Percentiles rank a stretch among this genome's conserved stretches.
Conservation (phyloP, 306 rosid species). For the Rosa chinensis region DNA sequence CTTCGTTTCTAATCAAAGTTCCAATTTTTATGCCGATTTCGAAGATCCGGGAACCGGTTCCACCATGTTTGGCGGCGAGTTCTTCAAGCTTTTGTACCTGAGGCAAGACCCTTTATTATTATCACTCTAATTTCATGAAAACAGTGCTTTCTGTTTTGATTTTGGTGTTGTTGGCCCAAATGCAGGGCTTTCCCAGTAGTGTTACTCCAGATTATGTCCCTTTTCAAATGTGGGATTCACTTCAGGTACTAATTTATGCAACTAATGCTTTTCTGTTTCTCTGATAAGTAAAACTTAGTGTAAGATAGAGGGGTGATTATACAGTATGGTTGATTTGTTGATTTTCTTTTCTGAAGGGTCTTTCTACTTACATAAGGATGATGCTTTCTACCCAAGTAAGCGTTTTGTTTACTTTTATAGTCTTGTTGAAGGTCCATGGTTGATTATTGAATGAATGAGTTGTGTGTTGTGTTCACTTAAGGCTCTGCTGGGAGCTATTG, state of each 20-base stretch:
- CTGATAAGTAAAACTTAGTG: not conserved
- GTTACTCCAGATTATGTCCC: slow-evolving; percentile 91
- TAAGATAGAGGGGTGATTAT: not conserved
- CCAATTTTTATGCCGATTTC: not conserved
- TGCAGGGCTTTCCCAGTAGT: slow-evolving; percentile 92
- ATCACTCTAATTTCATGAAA: not conserved
- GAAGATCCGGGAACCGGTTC: slow-evolving; percentile 71
- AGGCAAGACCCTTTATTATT: slow-evolving; percentile 49
- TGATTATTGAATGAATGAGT: not conserved
- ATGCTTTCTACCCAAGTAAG: slow-evolving; percentile 99
- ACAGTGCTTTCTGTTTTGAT: not conserved
- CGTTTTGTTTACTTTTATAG: not conserved
- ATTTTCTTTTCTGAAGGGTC: slow-evolving; percentile 53
- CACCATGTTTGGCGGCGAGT: slow-evolving; percentile 66
- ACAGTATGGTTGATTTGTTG: not conserved
- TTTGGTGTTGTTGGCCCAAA: not conserved
- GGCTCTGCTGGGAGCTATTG: slow-evolving; percentile 95
- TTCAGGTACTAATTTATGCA: slow-evolving; percentile 57
- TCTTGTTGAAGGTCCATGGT: slow-evolving; percentile 1
- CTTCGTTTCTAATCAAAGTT: not conserved
- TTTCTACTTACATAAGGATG: slow-evolving; percentile 88
- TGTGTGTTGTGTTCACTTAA: slow-evolving; percentile 28
- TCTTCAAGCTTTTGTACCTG: slow-evolving; percentile 91
- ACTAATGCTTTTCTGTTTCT: slow-evolving; percentile 17
- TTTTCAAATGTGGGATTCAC: slow-evolving; percentile 91